phyloP scores from a whole-genome alignment of 2,329 filamentous ascomycete species.

The Scleromitrula shiraiana region DNA sequence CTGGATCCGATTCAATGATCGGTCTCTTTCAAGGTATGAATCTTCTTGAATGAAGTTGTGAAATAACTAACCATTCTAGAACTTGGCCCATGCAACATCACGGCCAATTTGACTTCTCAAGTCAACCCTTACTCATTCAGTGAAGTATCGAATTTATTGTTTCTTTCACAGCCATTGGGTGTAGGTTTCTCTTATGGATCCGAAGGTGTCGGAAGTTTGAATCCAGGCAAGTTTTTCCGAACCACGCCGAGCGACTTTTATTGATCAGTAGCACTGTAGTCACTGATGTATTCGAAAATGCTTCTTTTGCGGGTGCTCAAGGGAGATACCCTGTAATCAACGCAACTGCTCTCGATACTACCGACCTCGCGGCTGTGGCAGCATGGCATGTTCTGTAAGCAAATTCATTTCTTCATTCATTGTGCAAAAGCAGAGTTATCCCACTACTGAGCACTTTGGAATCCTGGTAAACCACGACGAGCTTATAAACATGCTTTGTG shows the following conservation, averaged over 20 bases:
- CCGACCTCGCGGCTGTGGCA: slow-evolving; percentile 45
- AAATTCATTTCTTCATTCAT: background rate
- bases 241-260: too few species aligned
- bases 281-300: slow-evolving; percentile 12
- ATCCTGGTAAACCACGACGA: background rate
- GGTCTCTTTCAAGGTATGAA: slow-evolving; percentile 38
- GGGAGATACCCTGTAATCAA: slow-evolving; percentile 30
- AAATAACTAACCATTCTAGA: slow-evolving; percentile 16
- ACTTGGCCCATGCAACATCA: slow-evolving; percentile 35
- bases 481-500: background rate
- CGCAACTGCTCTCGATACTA: slow-evolving; percentile 43
- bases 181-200: slow-evolving; percentile 57
- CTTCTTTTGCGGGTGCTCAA: slow-evolving; percentile 14
- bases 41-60: background rate
- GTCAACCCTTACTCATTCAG: slow-evolving; percentile 56
- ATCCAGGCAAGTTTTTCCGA: slow-evolving; percentile 8
- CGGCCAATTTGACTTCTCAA: slow-evolving; percentile 26
- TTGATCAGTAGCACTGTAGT: background rate
- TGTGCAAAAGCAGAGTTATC: background rate
- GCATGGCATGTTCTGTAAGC: slow-evolving; percentile 42
- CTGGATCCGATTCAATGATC: slow-evolving; percentile 45
- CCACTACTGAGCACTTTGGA: background rate
- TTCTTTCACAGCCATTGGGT: slow-evolving; percentile 54
- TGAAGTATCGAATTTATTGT: slow-evolving; percentile 43
- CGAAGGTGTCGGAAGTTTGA: slow-evolving; percentile 22